Conservation (phyloP, 108 stramenopile genomes). For the Epipyxis sp. region DNA sequence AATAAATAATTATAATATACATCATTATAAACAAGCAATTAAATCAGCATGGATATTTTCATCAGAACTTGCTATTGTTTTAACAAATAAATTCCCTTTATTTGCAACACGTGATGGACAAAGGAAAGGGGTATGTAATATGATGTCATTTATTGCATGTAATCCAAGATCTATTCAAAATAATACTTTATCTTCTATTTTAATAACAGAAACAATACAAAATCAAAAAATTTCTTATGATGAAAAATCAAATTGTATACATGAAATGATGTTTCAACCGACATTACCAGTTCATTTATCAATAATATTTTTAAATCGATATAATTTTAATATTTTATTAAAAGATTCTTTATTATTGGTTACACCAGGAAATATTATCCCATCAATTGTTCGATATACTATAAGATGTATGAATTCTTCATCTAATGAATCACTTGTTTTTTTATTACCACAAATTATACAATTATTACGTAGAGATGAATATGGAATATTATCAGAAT, state of each 20-base stretch:
- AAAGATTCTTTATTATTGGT: neutral
- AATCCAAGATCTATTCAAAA: neutral
- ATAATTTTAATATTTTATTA: neutral
- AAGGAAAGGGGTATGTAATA: neutral
- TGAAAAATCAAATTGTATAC: neutral
- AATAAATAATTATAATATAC: too few species aligned
- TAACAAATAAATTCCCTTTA: neutral
- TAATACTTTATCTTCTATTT: neutral
- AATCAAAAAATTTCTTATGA: neutral
- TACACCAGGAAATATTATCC: neutral
- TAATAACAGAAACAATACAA: neutral
- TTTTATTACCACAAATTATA: constrained; percentile 19
- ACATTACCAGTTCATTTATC: neutral
- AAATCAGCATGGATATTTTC: neutral
- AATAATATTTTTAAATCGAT: neutral
- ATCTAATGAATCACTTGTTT: neutral
- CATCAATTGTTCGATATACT: neutral
- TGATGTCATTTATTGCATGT: neutral
- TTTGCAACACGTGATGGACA: neutral
- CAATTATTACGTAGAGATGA: constrained; percentile 15
- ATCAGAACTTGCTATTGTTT: neutral
- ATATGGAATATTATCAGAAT: neutral
- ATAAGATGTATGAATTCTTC: neutral
- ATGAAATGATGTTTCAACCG: neutral
- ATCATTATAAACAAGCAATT: neutral